phyloP scores from a whole-genome alignment of 176 grass and related monocot genomes.

The Guadua angustifolia region DNA sequence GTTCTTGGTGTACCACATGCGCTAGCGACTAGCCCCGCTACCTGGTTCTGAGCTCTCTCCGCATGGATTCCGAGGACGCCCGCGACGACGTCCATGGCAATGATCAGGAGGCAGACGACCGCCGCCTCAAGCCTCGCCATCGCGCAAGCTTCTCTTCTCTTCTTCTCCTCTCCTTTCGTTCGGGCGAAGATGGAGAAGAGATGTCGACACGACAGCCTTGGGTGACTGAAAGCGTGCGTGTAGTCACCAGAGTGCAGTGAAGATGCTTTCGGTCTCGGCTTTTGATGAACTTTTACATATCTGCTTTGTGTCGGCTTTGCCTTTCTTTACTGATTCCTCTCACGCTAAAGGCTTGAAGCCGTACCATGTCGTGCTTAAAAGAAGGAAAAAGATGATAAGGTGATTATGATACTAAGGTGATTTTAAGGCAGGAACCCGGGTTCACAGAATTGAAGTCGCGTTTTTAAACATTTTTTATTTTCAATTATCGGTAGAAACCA shows the following conservation, averaged over 20 bases:
- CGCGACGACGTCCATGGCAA: constrained; percentile 69
- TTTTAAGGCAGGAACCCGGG: too few relatives aligned
- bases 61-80: constrained; percentile 79
- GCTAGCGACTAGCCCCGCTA: constrained; percentile 1
- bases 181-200: not conserved
- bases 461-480: too few relatives aligned
- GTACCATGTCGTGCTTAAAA: constrained; percentile 25
- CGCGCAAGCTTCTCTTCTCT: not conserved
- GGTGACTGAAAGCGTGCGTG: constrained; percentile 10
- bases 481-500: too few relatives aligned
- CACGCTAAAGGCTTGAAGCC: constrained; percentile 34
- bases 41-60: constrained; percentile 79
- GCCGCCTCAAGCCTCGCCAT: constrained; percentile 73
- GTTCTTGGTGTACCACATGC: too few relatives aligned
- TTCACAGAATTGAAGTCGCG: too few relatives aligned
- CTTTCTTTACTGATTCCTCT: constrained; percentile 46
- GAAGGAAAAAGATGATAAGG: not conserved
- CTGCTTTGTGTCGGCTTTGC: constrained; percentile 12
- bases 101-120: constrained; percentile 71
- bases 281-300: constrained; percentile 41
- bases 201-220: constrained; percentile 19
- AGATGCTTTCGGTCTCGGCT: constrained; percentile 47
- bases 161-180: not conserved
- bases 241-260: not conserved
- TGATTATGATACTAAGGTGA: not conserved